phyloP scores from a whole-genome alignment of 345 rosid genomes.

The Eucalyptus guilfoylei region DNA sequence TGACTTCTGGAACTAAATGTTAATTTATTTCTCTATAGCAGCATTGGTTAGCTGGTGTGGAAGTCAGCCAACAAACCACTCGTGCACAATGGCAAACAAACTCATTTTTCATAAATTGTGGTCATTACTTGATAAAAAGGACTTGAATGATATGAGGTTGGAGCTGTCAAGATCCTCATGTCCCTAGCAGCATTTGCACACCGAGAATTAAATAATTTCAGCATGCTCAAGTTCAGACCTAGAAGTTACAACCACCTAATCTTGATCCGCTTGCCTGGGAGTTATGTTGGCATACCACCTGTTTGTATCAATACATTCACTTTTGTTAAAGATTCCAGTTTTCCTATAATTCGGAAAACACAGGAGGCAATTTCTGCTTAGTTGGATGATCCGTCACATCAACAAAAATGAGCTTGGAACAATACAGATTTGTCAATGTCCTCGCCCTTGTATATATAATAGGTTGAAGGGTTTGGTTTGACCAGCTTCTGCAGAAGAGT shows the following conservation, averaged over 20 bases:
- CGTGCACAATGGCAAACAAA: neutral
- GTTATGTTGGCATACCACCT: neutral
- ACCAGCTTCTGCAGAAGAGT: neutral
- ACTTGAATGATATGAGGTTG: neutral
- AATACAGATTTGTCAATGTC: neutral
- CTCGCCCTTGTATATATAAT: neutral
- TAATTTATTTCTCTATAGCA: neutral
- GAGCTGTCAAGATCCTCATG: neutral
- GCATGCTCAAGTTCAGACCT: neutral
- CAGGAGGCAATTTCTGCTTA: neutral
- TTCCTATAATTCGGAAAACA: neutral
- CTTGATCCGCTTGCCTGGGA: neutral
- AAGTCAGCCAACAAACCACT: neutral
- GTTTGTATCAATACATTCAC: neutral
- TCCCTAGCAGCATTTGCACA: neutral
- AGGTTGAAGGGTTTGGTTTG: neutral
- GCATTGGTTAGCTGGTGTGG: neutral
- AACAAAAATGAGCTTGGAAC: neutral
- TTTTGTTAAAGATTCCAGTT: neutral
- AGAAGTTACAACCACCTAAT: neutral
- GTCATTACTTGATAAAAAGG: neutral
- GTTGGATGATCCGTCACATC: neutral
- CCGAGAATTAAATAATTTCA: neutral
- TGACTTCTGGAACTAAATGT: neutral
- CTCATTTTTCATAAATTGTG: neutral